Base-by-base conservation (phyloP, 2,329 filamentous ascomycete species). In the Phaeophleospora eucalypticola region DNA sequence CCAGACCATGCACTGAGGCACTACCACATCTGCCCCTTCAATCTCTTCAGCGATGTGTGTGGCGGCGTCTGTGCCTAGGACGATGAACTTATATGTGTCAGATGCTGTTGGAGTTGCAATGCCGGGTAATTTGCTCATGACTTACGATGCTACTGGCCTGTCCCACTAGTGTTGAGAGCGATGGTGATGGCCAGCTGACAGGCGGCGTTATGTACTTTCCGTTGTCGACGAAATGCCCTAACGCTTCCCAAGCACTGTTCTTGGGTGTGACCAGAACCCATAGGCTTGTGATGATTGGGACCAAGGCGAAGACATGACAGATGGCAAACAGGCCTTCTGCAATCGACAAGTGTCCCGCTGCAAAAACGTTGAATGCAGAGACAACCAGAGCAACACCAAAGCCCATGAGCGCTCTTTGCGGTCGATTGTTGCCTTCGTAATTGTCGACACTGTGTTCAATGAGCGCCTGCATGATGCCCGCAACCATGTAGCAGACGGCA, bases 1-100 rank as follows among this genome's bases (percentile, higher is more conserved):
- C 42, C 65, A 64, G 4, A 74, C 54, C 64, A 73, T 71, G 7
- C 68, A 65, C 29, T 61, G 60, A 2, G 71, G 71, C 3, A 73
- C 66, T 14, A 68, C 63, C 14, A 60, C 65, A 16, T 65, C 63
- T 1, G 70, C 69, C 20, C 71, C 63, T 45, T 68, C 66, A 47
- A 72, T 64, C 47, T 74, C 71, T 51, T 73, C 69, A 2, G 69
- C 58, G 59, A 74, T 68, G 46, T 73, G 68, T 2, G 67, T 68
- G 16, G 68, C 65, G 8, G 68, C 66, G 48, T 73, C 70, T 34
- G 43, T 58, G 4, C 58, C 56, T 1, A 58, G 45, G 4, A 58
- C 51, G n/a, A 57, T 52, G 36, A 63, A 65, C 48, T 61, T 55
- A 6, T 46, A 52, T 4, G 51, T 18, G 24, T 29, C 24, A 29